Evolutionary conservation across 345 rosid species (phyloP).

Genomic region (Melastoma malabathricum): DNA sequence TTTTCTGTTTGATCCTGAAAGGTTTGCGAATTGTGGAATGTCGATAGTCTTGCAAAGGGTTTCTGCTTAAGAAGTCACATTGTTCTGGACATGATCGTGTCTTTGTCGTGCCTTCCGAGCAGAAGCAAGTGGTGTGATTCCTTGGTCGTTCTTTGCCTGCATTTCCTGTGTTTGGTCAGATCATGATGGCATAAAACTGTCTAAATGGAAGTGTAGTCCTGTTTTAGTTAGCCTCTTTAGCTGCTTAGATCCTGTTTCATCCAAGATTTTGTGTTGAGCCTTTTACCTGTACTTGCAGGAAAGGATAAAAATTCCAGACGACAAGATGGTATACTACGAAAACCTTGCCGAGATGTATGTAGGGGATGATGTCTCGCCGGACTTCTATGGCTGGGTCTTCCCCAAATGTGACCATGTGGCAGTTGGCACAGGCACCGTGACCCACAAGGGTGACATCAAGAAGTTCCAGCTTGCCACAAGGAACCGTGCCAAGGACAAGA

Average conservation of each 20-base stretch:
- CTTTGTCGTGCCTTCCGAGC: too few relatives aligned
- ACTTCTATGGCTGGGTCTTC: conserved; percentile 94
- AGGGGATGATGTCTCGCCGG: conserved; percentile 89
- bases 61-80: too few relatives aligned
- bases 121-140: too few relatives aligned
- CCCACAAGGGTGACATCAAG: conserved; percentile 89
- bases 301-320: conserved; percentile 69
- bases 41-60: too few relatives aligned
- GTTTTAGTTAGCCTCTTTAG: too few relatives aligned
- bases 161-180: not conserved
- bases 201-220: not conserved
- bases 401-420: conserved; percentile 96
- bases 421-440: conserved; percentile 88
- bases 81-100: too few relatives aligned
- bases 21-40: too few relatives aligned
- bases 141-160: too few relatives aligned
- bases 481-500: conserved; percentile 85
- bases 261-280: too few relatives aligned
- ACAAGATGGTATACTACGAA: conserved; percentile 80
- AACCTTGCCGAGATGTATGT: conserved; percentile 91
- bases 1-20: too few relatives aligned
- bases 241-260: not conserved
- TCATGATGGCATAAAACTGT: not conserved
- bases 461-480: conserved; percentile 78
- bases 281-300: conserved; percentile 29